These are phyloP conservation scores for Pichia sp. DNA, from an alignment of 1,139 yeast genomes.

Conservation along the genomic window DNA sequence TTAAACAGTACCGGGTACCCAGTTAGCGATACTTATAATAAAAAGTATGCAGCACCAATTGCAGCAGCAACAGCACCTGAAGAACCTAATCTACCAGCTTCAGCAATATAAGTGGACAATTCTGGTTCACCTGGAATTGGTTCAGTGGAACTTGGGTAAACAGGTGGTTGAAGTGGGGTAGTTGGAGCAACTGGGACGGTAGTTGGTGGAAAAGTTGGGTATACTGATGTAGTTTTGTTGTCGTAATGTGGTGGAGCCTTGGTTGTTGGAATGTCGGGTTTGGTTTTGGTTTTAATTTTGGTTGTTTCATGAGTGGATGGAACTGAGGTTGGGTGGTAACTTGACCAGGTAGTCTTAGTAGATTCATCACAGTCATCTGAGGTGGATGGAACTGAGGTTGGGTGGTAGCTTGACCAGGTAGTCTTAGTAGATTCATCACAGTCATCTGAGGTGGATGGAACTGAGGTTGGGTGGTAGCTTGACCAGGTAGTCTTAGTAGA, in stretches of 20 bases:
- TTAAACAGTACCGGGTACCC: too few relatives aligned
- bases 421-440: conserved; percentile 1
- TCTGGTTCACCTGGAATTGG: not conserved
- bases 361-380: not conserved
- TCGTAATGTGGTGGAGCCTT: not conserved
- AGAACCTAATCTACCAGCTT: conserved; percentile 1
- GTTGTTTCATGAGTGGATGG: too few relatives aligned
- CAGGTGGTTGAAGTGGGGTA: not conserved
- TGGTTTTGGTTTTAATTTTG: too few relatives aligned
- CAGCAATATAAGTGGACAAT: conserved; percentile 3
- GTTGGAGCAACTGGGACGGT: not conserved
- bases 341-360: not conserved
- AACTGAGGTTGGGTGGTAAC: not conserved
- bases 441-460: conserved; percentile 1
- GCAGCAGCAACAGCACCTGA: conserved; percentile 1
- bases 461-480: not conserved
- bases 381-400: too few relatives aligned
- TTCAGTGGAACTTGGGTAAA: not conserved
- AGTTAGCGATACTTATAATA: not conserved
- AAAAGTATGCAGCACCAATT: conserved; percentile 6
- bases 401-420: too few relatives aligned
- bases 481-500: not conserved
- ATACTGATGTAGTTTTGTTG: not conserved
- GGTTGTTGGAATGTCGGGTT: too few relatives aligned
- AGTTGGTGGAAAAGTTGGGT: not conserved